Conservation (phyloP, 2,329 filamentous ascomycete genomes). For the Dactylella cylindrospora region DNA sequence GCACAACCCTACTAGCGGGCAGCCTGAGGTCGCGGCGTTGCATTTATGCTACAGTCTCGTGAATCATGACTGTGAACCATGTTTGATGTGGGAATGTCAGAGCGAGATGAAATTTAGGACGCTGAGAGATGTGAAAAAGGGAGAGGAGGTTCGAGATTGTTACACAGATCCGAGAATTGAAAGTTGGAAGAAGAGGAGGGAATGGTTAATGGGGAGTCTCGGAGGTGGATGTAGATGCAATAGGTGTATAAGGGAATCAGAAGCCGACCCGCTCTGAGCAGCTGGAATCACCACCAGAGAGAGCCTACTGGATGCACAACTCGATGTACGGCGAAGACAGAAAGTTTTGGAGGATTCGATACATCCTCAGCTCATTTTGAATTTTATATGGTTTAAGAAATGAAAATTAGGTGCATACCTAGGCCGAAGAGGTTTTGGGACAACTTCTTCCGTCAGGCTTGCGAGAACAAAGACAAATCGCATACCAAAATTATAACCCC, state of each 20-base stretch:
- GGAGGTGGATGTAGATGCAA: conserved; percentile 86
- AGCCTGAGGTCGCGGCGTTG: conserved; percentile 87
- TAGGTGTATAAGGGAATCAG: conserved; percentile 65
- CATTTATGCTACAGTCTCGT: conserved; percentile 79
- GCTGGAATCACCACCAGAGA: too few relatives aligned
- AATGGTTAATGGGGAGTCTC: conserved; percentile 84
- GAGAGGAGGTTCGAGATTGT: conserved; percentile 86
- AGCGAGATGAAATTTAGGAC: conserved; percentile 72
- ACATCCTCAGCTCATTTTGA: too few relatives aligned
- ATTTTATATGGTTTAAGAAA: too few relatives aligned
- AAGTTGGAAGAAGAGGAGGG: conserved; percentile 72
- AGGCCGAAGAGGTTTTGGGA: too few relatives aligned
- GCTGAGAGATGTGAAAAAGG: conserved; percentile 62
- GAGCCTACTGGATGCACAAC: too few relatives aligned
- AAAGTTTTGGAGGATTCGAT: too few relatives aligned
- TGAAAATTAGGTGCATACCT: too few relatives aligned
- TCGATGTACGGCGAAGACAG: too few relatives aligned
- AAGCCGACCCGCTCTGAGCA: conserved; percentile 14
- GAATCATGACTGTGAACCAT: conserved; percentile 94
- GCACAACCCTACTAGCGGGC: conserved; percentile 72
- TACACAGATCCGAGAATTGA: conserved; percentile 84
- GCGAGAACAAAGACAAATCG: too few relatives aligned
- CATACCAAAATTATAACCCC: too few relatives aligned
- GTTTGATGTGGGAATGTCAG: conserved; percentile 92
- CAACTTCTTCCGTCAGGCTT: too few relatives aligned